These are phyloP conservation scores for Pseudevernia furfuracea DNA, from an alignment of 495 filamentous ascomycete genomes.

Conservation along the genomic window DNA sequence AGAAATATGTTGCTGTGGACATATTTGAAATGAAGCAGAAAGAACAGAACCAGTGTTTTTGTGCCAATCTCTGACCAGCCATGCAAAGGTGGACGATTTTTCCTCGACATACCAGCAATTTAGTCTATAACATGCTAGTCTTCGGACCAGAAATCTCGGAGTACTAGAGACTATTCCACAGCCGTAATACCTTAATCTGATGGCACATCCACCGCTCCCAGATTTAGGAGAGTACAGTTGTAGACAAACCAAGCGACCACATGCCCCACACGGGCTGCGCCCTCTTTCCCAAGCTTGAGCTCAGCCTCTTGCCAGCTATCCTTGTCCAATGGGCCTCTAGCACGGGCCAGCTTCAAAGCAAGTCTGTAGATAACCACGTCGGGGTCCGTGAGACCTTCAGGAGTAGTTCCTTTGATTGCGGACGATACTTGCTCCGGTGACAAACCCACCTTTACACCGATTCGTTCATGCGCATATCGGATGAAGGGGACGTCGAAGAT, in stretches of 20 bases:
- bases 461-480: constrained; percentile 10
- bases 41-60: no score
- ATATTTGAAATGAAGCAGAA: no score
- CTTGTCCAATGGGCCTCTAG: constrained; percentile 8
- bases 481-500: constrained; percentile 10
- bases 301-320: constrained; percentile 6
- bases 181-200: no score
- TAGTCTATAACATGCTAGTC: no score
- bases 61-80: no score
- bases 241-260: constrained; percentile 6
- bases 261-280: constrained; percentile 8
- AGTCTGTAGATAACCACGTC: constrained; percentile 6
- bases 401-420: background rate
- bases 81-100: no score
- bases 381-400: background rate
- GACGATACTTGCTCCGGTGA: constrained; percentile 5
- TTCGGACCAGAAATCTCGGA: no score
- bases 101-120: no score
- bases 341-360: constrained; percentile 6
- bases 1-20: no score
- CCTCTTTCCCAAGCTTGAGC: constrained; percentile 4
- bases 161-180: no score
- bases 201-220: constrained; percentile 11
- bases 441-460: constrained; percentile 7
- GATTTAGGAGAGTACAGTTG: constrained; percentile 4